These are phyloP conservation scores for Epichloe sp. DNA, from an alignment of 2,329 filamentous ascomycete species.

Conservation along the genomic window DNA sequence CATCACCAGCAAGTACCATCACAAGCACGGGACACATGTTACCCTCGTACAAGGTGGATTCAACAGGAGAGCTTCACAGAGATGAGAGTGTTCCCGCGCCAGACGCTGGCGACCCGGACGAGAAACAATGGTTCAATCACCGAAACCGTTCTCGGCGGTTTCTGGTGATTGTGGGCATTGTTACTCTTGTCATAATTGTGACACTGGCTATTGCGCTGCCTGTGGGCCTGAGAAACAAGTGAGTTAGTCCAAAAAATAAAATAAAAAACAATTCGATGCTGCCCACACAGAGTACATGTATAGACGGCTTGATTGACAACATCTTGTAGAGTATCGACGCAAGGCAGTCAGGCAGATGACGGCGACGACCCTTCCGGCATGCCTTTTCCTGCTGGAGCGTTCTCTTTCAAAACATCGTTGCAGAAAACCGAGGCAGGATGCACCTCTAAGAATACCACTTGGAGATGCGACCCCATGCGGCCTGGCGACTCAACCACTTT, in stretches of 20 bases:
- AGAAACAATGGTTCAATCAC: conserved; percentile 9
- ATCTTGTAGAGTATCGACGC: conserved; percentile 1
- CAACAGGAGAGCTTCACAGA: background rate
- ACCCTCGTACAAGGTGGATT: conserved; percentile 2
- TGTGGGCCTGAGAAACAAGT: conserved; percentile 24
- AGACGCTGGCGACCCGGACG: background rate
- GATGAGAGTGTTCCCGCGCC: conserved; percentile 7
- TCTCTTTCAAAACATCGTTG: conserved; percentile 45
- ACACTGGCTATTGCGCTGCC: conserved; percentile 27
- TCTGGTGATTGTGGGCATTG: conserved; percentile 16
- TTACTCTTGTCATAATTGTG: conserved; percentile 17
- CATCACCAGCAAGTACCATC: conserved; percentile 11
- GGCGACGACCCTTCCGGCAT: conserved; percentile 1
- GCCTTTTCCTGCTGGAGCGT: conserved; percentile 49
- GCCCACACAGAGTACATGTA: no score
- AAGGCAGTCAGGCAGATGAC: conserved; percentile 2
- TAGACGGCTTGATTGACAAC: no score
- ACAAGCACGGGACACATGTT: conserved; percentile 5
- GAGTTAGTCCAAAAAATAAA: background rate
- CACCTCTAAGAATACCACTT: conserved; percentile 43
- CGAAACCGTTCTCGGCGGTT: conserved; percentile 21
- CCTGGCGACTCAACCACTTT: conserved; percentile 35
- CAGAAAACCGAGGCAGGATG: conserved; percentile 39
- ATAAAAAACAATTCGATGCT: no score
- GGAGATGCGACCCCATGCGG: conserved; percentile 47